phyloP scores from a whole-genome alignment of 805 yeast genomes.

The Metschnikowia aberdeeniae region DNA sequence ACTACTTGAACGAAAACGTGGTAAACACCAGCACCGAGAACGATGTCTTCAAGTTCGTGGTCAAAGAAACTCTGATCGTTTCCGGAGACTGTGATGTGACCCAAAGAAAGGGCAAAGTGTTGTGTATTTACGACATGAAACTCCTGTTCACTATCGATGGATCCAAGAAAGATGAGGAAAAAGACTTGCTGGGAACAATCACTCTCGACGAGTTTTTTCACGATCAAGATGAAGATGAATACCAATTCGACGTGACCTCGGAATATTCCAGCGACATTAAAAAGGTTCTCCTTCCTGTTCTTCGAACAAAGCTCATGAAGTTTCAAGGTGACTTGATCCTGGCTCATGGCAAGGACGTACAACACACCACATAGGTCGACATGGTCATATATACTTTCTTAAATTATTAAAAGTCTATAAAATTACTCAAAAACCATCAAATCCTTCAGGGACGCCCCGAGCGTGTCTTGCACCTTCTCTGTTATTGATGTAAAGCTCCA shows the following conservation, averaged over 20 bases:
- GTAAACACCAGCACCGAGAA: conserved; percentile 24
- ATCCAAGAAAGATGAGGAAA: conserved; percentile 36
- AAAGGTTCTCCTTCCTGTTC: conserved; percentile 48
- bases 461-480: conserved; percentile 66
- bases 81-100: conserved; percentile 79
- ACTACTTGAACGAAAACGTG: conserved; percentile 43
- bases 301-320: conserved; percentile 44
- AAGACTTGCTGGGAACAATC: conserved; percentile 40
- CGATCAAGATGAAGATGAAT: conserved; percentile 68
- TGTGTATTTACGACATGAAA: conserved; percentile 67
- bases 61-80: conserved; percentile 40
- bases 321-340: conserved; percentile 62
- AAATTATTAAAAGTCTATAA: not conserved
- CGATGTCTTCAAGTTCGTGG: conserved; percentile 22
- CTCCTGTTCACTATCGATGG: conserved; percentile 43
- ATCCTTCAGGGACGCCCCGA: conserved; percentile 85
- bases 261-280: conserved; percentile 41
- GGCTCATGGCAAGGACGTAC: conserved; percentile 61
- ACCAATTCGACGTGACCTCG: conserved; percentile 45
- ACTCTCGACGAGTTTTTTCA: conserved; percentile 67
- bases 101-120: conserved; percentile 77
- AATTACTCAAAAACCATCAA: conserved; percentile 32
- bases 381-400: not conserved
- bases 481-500: conserved; percentile 39
- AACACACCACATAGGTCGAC: conserved; percentile 34